phyloP scores from a whole-genome alignment of 1,139 yeast species.

The Magnusiomyces magnusii region DNA sequence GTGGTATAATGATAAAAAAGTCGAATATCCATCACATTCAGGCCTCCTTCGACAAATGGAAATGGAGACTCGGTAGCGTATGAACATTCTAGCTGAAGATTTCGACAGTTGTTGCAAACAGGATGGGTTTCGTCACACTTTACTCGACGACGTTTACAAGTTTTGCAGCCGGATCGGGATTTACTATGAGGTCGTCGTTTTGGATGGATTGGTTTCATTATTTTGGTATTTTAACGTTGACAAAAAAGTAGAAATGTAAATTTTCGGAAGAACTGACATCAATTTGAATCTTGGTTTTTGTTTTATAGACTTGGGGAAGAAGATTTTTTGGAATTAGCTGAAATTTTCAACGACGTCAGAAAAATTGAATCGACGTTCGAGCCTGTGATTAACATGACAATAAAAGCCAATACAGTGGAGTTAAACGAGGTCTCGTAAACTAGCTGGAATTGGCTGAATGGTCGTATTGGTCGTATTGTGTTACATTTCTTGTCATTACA shows the following conservation, averaged over 20 bases:
- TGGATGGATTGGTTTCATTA: constrained; percentile 11
- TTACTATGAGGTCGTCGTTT: constrained; percentile 56
- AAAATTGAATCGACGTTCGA: too few relatives aligned
- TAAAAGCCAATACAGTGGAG: too few relatives aligned
- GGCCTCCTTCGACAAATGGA: constrained; percentile 19
- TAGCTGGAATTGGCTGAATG: too few relatives aligned
- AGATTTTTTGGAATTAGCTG: too few relatives aligned
- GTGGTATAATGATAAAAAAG: constrained; percentile 84
- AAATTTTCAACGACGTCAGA: too few relatives aligned
- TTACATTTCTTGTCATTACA: too few relatives aligned
- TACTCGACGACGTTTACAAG: constrained; percentile 81
- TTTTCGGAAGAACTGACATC: background rate
- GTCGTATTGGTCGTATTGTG: background rate
- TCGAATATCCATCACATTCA: constrained; percentile 71
- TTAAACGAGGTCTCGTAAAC: too few relatives aligned
- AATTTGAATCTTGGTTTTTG: too few relatives aligned
- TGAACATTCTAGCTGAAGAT: constrained; percentile 66
- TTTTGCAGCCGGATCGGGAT: constrained; percentile 79
- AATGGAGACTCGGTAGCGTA: constrained; percentile 25
- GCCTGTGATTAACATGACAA: too few relatives aligned
- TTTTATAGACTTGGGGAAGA: too few relatives aligned
- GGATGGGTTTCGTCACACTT: constrained; percentile 91
- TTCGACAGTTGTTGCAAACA: constrained; percentile 67
- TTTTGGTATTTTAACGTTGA: too few relatives aligned
- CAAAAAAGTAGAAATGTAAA: too few relatives aligned